These are phyloP conservation scores for Heliamphora exappendiculata DNA, from an alignment of 148 eudicot genomes.

Conservation along the genomic window DNA sequence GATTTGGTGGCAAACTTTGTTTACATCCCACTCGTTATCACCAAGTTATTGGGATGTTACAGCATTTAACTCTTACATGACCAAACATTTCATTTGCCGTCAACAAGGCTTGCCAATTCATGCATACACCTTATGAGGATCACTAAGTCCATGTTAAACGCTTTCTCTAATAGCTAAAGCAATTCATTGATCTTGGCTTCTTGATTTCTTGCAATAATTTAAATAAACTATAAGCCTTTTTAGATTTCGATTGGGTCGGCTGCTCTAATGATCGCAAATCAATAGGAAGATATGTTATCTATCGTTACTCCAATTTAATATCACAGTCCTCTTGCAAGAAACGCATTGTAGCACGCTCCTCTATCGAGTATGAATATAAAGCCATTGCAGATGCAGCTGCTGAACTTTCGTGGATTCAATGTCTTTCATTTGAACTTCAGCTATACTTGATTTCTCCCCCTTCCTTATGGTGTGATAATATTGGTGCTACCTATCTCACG, in stretches of 20 bases:
- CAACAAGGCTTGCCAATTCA: neutral
- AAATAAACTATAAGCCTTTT: neutral
- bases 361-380: neutral
- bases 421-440: neutral
- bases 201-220: neutral
- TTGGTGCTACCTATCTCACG: neutral
- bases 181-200: neutral
- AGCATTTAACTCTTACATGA: neutral
- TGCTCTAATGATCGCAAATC: neutral
- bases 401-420: neutral
- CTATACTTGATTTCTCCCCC: neutral
- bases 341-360: neutral
- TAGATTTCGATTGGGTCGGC: neutral
- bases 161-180: neutral
- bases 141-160: neutral
- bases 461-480: neutral
- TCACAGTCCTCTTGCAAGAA: neutral
- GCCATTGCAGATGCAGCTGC: neutral
- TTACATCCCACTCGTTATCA: neutral
- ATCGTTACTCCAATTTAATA: neutral
- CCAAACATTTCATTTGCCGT: neutral
- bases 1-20: neutral
- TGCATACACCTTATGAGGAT: neutral
- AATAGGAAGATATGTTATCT: neutral
- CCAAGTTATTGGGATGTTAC: neutral